Evolutionary conservation across 2,329 filamentous ascomycete genomes (phyloP).

Genomic region (Apiospora malaysiana): DNA sequence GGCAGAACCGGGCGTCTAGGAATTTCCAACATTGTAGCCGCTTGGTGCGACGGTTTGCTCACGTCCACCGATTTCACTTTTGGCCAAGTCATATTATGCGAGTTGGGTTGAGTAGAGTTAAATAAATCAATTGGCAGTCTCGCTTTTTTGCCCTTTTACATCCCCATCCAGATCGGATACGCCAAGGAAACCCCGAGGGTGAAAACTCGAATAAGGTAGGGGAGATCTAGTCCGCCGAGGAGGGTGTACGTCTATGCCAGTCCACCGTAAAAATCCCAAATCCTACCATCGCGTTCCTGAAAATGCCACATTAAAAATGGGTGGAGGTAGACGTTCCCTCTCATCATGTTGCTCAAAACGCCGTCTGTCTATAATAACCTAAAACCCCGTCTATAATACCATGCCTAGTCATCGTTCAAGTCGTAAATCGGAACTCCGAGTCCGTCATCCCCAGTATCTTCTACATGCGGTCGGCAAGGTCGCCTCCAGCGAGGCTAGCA

Average conservation of each 20-base stretch:
- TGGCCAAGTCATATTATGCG: background rate
- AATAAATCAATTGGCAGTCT: slow-evolving; percentile 23
- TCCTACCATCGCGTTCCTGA: slow-evolving; percentile 25
- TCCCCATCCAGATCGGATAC: slow-evolving; percentile 18
- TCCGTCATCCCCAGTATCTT: background rate
- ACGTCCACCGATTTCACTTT: background rate
- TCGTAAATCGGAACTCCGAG: slow-evolving; percentile 28
- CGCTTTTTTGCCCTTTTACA: slow-evolving; percentile 21
- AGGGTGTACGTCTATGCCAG: slow-evolving; percentile 38
- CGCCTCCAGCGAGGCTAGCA: slow-evolving; percentile 77
- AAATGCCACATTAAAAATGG: slow-evolving; percentile 34
- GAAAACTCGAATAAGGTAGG: slow-evolving; percentile 29
- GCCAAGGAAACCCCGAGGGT: slow-evolving; percentile 13
- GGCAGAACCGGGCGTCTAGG: background rate
- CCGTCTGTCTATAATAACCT: slow-evolving; percentile 40
- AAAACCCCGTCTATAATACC: slow-evolving; percentile 35
- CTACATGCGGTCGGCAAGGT: slow-evolving; percentile 64
- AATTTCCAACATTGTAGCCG: background rate
- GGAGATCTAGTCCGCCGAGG: slow-evolving; percentile 38
- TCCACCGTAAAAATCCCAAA: slow-evolving; percentile 29
- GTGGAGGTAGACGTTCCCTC: slow-evolving; percentile 23
- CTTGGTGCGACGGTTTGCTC: background rate
- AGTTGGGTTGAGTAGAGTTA: slow-evolving; percentile 1
- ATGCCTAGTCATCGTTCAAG: slow-evolving; percentile 37
- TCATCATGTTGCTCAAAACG: slow-evolving; percentile 30